Evolutionary conservation across 2,329 filamentous ascomycete genomes (phyloP).

Genomic region (Calonectria hawksworthii): DNA sequence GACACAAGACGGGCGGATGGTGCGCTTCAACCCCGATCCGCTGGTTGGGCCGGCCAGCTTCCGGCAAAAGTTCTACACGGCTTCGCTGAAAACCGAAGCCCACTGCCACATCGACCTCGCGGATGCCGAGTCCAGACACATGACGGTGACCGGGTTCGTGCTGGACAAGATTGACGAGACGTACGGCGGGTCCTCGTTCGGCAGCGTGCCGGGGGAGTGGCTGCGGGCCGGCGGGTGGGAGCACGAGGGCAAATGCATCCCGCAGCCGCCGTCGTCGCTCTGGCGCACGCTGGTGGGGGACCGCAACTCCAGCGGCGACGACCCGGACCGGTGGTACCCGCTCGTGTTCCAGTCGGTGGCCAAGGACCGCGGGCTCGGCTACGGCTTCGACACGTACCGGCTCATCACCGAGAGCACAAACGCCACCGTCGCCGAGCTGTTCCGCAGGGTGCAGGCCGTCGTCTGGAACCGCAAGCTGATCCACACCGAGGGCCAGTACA

Average conservation of each 20-base stretch:
- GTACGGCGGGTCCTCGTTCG: background rate
- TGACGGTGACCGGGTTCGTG: background rate
- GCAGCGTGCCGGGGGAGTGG: background rate
- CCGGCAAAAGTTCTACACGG: background rate
- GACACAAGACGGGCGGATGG: background rate
- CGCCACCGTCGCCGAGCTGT: background rate
- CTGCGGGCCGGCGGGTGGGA: background rate
- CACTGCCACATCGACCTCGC: background rate
- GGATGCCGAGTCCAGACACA: background rate
- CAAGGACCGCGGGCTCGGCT: background rate
- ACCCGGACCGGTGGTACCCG: background rate
- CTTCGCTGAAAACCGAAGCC: background rate
- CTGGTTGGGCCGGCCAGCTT: background rate
- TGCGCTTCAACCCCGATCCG: background rate
- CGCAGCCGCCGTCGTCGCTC: background rate
- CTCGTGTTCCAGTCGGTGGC: constrained; percentile 11
- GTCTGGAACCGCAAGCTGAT: background rate
- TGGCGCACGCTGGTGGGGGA: background rate
- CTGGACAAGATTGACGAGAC: background rate
- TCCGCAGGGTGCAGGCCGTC: background rate
- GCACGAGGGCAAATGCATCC: background rate
- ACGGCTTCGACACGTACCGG: background rate
- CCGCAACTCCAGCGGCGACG: background rate
- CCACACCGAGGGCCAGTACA: background rate
- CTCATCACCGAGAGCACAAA: background rate